Conservation (phyloP, 1,284 basidiomycete species). For the Ustilago cynodontis region DNA sequence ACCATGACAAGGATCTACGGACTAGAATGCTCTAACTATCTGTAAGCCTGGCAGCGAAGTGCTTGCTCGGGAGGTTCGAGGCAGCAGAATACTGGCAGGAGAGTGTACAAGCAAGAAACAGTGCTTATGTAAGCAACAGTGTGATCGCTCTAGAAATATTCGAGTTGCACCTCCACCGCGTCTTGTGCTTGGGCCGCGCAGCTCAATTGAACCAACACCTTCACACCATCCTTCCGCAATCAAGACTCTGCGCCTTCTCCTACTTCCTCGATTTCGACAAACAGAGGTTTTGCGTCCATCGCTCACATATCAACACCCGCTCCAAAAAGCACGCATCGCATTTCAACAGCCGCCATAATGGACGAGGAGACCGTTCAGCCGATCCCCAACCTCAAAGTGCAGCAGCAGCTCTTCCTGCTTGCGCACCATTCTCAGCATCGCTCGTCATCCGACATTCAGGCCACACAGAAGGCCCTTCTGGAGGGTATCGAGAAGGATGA, state of each 20-base stretch:
- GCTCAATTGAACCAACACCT: slow-evolving; percentile 37
- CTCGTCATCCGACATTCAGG: slow-evolving; percentile 61
- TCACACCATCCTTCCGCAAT: slow-evolving; percentile 2
- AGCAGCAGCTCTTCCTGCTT: slow-evolving; percentile 67
- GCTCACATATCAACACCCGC: not conserved
- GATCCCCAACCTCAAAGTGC: slow-evolving; percentile 66
- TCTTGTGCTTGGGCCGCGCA: slow-evolving; percentile 45
- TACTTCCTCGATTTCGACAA: not conserved
- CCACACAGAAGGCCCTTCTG: slow-evolving; percentile 78
- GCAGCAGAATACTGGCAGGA: not conserved
- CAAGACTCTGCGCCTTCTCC: not conserved
- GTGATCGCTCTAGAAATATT: slow-evolving; percentile 30
- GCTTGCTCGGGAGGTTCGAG: not conserved
- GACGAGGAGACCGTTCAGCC: slow-evolving; percentile 66
- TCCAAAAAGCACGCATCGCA: not conserved
- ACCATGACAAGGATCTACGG: no score
- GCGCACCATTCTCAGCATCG: slow-evolving; percentile 47
- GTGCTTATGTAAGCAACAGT: slow-evolving; percentile 39
- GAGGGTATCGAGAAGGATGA: slow-evolving; percentile 84
- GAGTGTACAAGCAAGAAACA: not conserved
- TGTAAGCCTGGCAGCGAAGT: not conserved
- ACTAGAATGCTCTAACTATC: no score
- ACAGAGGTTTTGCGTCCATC: not conserved
- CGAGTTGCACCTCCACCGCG: slow-evolving; percentile 44
- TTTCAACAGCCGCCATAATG: slow-evolving; percentile 36